These are phyloP conservation scores for Obba rivulosa DNA, from an alignment of 768 basidiomycete genomes.

Conservation along the genomic window DNA sequence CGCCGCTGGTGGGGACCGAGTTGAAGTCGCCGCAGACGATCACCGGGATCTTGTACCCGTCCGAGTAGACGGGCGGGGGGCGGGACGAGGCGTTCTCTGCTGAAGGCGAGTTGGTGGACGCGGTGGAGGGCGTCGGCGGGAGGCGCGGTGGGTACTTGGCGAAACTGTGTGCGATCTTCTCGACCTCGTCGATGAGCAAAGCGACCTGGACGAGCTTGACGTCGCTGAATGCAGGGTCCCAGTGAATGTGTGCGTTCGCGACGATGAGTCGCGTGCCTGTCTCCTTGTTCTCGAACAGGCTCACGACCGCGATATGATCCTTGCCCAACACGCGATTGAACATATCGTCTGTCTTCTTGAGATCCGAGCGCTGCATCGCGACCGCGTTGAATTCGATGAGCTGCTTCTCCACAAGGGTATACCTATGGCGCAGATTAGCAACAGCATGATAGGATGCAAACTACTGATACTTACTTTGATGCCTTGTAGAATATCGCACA, in stretches of 20 bases:
- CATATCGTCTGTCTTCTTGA: slow-evolving; percentile 98
- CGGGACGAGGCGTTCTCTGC: slow-evolving; percentile 32
- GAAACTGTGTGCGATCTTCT: slow-evolving; percentile 83
- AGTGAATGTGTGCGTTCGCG: slow-evolving; percentile 87
- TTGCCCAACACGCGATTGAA: slow-evolving; percentile 96
- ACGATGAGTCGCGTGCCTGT: slow-evolving; percentile 87
- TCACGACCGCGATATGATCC: slow-evolving; percentile 88
- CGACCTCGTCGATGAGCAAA: slow-evolving; percentile 85
- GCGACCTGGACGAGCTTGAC: slow-evolving; percentile 98
- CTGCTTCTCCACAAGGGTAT: slow-evolving; percentile 88
- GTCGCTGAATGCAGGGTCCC: slow-evolving; percentile 90
- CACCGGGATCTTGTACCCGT: slow-evolving; percentile 85
- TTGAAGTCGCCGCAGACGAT: slow-evolving; percentile 97
- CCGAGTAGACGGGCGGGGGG: slow-evolving; percentile 65
- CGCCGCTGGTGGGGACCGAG: slow-evolving; percentile 78
- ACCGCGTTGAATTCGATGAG: slow-evolving; percentile 90
- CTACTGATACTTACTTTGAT: slow-evolving; percentile 56
- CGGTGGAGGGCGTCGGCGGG: slow-evolving; percentile 31
- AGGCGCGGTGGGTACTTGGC: slow-evolving; percentile 72
- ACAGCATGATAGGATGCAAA: background rate
- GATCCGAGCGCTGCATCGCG: slow-evolving; percentile 89
- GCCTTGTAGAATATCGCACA: slow-evolving; percentile 95
- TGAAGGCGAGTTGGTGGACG: slow-evolving; percentile 25
- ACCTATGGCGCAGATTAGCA: slow-evolving; percentile 35
- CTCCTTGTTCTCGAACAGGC: slow-evolving; percentile 78